A percentile compares a stretch with the other conserved stretches of the same genome.
phyloP scores from a whole-genome alignment of 768 basidiomycete species.

The Boletellus ananas region DNA sequence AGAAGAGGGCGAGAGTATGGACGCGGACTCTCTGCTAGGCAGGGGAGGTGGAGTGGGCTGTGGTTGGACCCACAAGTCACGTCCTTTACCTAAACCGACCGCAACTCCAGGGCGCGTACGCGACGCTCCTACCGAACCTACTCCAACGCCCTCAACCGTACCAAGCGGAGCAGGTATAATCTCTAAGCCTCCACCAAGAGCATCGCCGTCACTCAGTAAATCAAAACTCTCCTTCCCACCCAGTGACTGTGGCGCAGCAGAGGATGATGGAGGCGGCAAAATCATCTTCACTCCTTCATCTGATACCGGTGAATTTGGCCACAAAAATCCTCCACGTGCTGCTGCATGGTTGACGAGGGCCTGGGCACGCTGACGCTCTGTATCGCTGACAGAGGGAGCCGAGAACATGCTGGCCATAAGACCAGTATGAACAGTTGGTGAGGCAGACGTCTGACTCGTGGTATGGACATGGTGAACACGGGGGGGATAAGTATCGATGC shows the following conservation, averaged over 20 bases:
- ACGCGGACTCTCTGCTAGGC: constrained; percentile 11
- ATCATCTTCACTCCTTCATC: constrained; percentile 23
- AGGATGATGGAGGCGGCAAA: constrained; percentile 24
- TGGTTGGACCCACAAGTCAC: constrained; percentile 4
- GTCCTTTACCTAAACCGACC: constrained; percentile 1
- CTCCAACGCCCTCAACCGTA: background rate
- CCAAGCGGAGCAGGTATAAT: background rate
- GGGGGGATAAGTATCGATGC: constrained; percentile 11
- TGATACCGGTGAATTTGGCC: constrained; percentile 32
- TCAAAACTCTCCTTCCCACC: constrained; percentile 8
- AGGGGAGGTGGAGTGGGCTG: constrained; percentile 17
- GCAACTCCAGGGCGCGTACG: constrained; percentile 3
- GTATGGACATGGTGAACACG: constrained; percentile 19
- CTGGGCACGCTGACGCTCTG: constrained; percentile 54
- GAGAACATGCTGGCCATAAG: constrained; percentile 12
- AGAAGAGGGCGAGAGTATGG: constrained; percentile 19
- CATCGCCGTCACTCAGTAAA: constrained; percentile 16
- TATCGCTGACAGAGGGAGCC: constrained; percentile 30
- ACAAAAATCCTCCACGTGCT: constrained; percentile 37
- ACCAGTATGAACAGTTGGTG: constrained; percentile 11
- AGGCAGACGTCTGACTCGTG: constrained; percentile 12
- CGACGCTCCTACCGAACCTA: background rate
- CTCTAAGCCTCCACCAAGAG: background rate
- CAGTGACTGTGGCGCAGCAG: constrained; percentile 1
- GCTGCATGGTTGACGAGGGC: constrained; percentile 58